Evolutionary conservation across 2,329 filamentous ascomycete genomes (phyloP).

Genomic region (Pestalotiopsis sp.): DNA sequence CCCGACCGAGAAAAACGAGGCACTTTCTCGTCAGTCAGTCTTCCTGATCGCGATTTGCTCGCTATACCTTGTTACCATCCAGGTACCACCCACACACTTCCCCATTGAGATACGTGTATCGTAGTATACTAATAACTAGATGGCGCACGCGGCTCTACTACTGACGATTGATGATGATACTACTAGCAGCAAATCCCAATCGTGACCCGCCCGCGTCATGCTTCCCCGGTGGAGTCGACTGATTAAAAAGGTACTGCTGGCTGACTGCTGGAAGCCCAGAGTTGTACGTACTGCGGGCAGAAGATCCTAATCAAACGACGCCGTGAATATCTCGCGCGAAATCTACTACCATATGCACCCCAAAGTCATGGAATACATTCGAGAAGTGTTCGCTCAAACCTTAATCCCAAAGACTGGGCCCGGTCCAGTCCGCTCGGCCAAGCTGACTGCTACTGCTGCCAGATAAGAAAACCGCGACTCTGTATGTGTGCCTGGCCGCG

Average conservation of each 20-base stretch:
- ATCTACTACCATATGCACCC: not conserved
- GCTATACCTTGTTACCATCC: not conserved
- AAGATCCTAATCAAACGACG: not conserved
- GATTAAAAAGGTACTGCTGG: not conserved
- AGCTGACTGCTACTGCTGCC: not conserved
- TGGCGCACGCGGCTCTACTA: too few species aligned
- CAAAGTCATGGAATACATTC: not conserved
- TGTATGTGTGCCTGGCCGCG: not conserved
- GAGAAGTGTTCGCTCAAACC: not conserved
- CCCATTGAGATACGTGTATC: not conserved
- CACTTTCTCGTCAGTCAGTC: not conserved
- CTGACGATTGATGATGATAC: not conserved
- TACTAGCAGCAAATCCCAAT: not conserved
- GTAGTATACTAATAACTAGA: too few species aligned
- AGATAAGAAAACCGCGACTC: not conserved
- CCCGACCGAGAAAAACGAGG: not conserved
- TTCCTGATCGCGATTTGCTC: not conserved
- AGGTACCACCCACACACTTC: not conserved
- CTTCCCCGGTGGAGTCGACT: not conserved
- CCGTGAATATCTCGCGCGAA: not conserved
- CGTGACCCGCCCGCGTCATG: not conserved
- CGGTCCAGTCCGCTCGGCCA: not conserved
- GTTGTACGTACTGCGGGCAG: not conserved
- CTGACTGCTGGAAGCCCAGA: not conserved
- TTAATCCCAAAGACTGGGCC: not conserved